These are phyloP conservation scores for Dissophora globulifera DNA, from an alignment of 192 early-diverging fungal genomes.

Conservation along the genomic window DNA sequence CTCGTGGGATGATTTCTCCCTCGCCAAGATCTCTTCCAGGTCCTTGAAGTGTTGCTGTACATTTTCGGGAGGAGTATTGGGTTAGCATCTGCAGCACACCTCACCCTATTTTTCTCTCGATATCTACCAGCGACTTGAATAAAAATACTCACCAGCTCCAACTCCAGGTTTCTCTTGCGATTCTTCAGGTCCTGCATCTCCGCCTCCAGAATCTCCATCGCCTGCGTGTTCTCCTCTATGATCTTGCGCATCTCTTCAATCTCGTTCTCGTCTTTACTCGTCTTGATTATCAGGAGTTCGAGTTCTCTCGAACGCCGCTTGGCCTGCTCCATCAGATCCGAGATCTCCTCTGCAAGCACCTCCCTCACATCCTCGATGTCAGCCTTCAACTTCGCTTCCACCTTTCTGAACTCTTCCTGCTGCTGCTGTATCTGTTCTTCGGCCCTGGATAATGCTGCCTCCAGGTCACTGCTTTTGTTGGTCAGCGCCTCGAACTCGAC, in stretches of 20 bases:
- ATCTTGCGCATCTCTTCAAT: neutral
- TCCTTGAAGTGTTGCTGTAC: constrained; percentile 45
- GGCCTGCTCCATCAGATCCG: constrained; percentile 2
- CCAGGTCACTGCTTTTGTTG: constrained; percentile 5
- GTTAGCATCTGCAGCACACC: too few species aligned
- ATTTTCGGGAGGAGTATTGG: too few species aligned
- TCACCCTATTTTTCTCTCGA: too few species aligned
- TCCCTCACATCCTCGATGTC: constrained; percentile 29
- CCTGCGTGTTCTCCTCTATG: neutral
- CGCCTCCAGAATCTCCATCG: neutral
- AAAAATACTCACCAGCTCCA: constrained; percentile 36
- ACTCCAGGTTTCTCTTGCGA: constrained; percentile 6
- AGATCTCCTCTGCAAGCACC: constrained; percentile 41
- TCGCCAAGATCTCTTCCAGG: constrained; percentile 49
- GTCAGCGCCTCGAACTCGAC: constrained; percentile 24
- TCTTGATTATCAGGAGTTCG: neutral
- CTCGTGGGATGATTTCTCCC: constrained; percentile 36
- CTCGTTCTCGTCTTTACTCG: neutral
- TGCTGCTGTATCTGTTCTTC: constrained; percentile 7
- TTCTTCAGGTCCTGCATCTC: neutral
- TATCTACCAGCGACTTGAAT: too few species aligned
- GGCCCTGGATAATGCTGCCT: neutral
- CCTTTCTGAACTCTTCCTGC: constrained; percentile 14
- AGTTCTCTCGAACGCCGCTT: neutral
- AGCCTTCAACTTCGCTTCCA: constrained; percentile 5